phyloP scores from a whole-genome alignment of 495 filamentous ascomycete species.

The Neurospora sp. region DNA sequence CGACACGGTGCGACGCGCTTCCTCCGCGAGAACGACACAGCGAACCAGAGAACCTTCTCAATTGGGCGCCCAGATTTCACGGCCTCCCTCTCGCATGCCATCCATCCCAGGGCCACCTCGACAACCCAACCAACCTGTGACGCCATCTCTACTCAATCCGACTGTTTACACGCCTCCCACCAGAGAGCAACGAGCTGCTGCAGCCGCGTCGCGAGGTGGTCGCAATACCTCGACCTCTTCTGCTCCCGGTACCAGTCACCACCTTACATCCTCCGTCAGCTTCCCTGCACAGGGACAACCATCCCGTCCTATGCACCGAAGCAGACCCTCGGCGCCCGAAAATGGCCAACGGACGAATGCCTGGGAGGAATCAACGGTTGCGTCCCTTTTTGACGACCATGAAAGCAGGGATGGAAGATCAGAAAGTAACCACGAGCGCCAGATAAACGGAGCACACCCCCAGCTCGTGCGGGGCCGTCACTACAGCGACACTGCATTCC shows the following conservation, averaged over 20 bases:
- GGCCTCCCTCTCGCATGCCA: not conserved
- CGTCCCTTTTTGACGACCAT: conserved; percentile 25
- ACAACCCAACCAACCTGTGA: not conserved
- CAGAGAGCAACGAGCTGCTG: not conserved
- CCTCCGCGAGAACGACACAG: not conserved
- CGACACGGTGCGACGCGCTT: not conserved
- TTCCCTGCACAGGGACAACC: conserved; percentile 10
- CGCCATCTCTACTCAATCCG: not conserved
- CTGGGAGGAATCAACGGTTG: conserved; percentile 30
- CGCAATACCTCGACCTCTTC: not conserved
- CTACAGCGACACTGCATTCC: conserved; percentile 12
- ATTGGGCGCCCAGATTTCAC: not conserved
- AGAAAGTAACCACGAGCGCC: conserved; percentile 17
- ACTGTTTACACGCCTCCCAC: not conserved
- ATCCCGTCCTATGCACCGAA: conserved; percentile 22
- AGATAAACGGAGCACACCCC: conserved; percentile 1
- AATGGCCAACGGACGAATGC: conserved; percentile 13
- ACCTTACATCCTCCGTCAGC: conserved; percentile 12
- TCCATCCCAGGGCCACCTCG: not conserved
- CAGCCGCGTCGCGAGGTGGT: conserved; percentile 1
- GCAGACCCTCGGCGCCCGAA: conserved; percentile 21
- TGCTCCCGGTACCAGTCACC: not conserved
- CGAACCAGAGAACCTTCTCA: not conserved
- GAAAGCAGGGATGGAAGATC: conserved; percentile 18
- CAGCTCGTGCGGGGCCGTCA: conserved; percentile 12